Base-by-base conservation (phyloP, 306 rosid genomes). In the Macrotyloma uniflorum region DNA sequence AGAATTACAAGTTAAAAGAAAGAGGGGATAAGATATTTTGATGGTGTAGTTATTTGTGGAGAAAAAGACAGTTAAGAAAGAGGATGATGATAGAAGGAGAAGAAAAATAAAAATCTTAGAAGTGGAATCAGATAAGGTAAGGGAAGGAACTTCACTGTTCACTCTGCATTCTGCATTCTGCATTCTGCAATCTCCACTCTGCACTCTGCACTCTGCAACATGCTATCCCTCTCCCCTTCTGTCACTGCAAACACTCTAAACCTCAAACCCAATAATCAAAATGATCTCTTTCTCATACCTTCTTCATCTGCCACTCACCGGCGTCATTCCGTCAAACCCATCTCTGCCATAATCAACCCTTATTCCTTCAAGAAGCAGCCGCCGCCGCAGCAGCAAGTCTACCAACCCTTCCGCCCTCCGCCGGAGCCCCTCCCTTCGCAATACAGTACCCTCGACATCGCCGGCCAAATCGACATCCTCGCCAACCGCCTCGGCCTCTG, bases 401-500 rank as follows among this genome's bases (percentile, higher is more conserved):
- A 91, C 82, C 98, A 90, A 63, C 99, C 99, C 5, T 95, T 91
- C 80, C 77, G 96, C 14, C 96, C 98, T 0, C 98, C 98, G 3
- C 90, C 96, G 6, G 58, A 93, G 0, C 76, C 80, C 18, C 77
- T 95, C 12, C 96, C 96, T 0, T 7, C 87, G 4, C 66, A 87
- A 15, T 91, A 32, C 82, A 50, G 79, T 2, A 71, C 83, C 47
- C 97, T 95, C 15, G 98, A 95, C 82, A 10, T 75, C 72, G 30
- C 55, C 0, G 49, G 65, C n/a, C 90, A 84, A 40, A 79, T 95
- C 59, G 89, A 91, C 0, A 74, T 91, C 51, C 97, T 95, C 30
- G 9, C 88, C 30, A 85, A 89, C 68, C 98, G 98, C 19, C 86
- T 95, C 47, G 98, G 98, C 49, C 78, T 70, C n/a, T 95, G 98